phyloP scores from a whole-genome alignment of 768 basidiomycete species.

The Cubamyces sp. region DNA sequence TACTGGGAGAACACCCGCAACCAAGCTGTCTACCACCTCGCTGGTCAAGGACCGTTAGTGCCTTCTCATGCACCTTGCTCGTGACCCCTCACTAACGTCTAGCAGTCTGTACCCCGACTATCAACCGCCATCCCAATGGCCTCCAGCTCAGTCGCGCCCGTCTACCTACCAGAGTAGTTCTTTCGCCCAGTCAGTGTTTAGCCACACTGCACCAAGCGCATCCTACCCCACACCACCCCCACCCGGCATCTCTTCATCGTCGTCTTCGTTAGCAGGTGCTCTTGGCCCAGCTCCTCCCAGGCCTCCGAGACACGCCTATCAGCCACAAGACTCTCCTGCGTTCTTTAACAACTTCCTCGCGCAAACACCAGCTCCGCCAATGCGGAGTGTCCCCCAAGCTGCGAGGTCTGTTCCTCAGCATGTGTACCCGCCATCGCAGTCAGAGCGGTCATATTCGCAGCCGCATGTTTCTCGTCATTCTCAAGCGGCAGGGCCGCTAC shows the following conservation, averaged over 20 bases:
- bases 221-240: constrained; percentile 75
- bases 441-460: background rate
- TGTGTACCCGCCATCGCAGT: constrained; percentile 1
- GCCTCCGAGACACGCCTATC: constrained; percentile 41
- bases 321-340: constrained; percentile 58
- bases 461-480: constrained; percentile 17
- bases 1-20: constrained; percentile 70
- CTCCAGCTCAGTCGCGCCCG: constrained; percentile 43
- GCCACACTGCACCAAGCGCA: constrained; percentile 59
- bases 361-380: constrained; percentile 51
- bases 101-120: constrained; percentile 35
- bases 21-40: constrained; percentile 63
- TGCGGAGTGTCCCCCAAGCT: constrained; percentile 27
- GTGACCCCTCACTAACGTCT: background rate
- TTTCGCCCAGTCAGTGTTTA: constrained; percentile 69
- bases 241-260: constrained; percentile 62
- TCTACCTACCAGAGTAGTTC: constrained; percentile 58
- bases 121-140: constrained; percentile 44
- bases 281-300: constrained; percentile 52
- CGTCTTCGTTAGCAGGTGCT: constrained; percentile 78
- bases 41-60: constrained; percentile 45
- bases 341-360: constrained; percentile 74
- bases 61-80: background rate
- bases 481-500: background rate
- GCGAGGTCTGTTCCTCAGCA: background rate